Evolutionary conservation across 345 rosid genomes (phyloP).

Genomic region (Reutealis trisperma): DNA sequence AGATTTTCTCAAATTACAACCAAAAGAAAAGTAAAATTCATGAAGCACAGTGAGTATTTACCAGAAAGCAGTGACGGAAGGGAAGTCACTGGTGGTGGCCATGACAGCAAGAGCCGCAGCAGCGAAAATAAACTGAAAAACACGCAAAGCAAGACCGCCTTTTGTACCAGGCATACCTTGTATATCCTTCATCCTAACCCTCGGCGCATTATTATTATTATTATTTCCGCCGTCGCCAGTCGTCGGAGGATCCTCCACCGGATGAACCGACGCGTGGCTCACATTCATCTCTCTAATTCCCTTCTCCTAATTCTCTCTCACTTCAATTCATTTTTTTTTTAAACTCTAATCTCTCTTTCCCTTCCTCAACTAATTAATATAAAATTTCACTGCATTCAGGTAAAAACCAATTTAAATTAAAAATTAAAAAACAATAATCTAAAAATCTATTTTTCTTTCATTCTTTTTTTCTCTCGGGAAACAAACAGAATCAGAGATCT

Average conservation of each 20-base stretch:
- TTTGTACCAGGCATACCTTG: slow-evolving; percentile 75
- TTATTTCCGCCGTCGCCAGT: slow-evolving; percentile 47
- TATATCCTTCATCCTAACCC: slow-evolving; percentile 66
- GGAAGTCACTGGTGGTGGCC: slow-evolving; percentile 73
- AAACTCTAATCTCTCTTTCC: background rate
- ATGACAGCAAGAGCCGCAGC: slow-evolving; percentile 58
- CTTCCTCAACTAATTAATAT: background rate
- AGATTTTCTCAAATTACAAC: background rate
- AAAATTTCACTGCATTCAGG: background rate
- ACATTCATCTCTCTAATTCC: slow-evolving; percentile 63
- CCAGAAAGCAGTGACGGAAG: slow-evolving; percentile 74
- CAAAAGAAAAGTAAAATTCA: background rate
- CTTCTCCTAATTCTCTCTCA: background rate
- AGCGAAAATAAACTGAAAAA: slow-evolving; percentile 63
- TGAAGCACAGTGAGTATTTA: slow-evolving; percentile 21
- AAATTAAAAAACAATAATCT: no score
- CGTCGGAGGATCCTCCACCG: slow-evolving; percentile 63
- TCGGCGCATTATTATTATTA: slow-evolving; percentile 39
- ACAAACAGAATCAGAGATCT: slow-evolving; percentile 14
- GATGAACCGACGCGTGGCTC: slow-evolving; percentile 84
- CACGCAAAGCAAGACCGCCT: slow-evolving; percentile 62
- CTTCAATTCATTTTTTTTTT: slow-evolving; percentile 37
- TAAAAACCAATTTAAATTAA: background rate
- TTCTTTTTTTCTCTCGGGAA: background rate
- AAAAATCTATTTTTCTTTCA: no score